phyloP scores from a whole-genome alignment of 257 asterid species.

The Forsythia suspensa region DNA sequence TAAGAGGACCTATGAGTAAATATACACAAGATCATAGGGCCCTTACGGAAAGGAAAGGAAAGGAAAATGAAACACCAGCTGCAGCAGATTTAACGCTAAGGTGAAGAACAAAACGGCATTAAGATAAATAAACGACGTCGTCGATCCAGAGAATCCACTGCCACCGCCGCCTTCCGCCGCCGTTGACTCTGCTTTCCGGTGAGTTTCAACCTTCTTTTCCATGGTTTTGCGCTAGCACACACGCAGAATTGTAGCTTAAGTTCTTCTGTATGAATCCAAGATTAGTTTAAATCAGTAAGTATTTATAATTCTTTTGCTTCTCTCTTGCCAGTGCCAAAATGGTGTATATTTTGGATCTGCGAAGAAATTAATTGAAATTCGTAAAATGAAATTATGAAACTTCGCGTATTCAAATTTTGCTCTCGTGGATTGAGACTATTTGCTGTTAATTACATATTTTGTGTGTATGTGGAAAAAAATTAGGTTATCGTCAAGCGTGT shows the following conservation, averaged over 20 bases:
- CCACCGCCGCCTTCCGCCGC: conserved; percentile 23
- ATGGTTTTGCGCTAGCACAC: neutral
- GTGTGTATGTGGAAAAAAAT: neutral
- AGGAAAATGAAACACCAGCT: neutral
- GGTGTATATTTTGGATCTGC: conserved; percentile 17
- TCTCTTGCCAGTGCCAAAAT: neutral
- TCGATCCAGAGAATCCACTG: conserved; percentile 24
- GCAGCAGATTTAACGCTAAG: neutral
- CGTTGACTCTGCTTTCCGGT: conserved; percentile 39
- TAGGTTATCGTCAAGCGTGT: neutral
- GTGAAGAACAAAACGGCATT: neutral
- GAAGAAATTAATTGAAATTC: conserved; percentile 13
- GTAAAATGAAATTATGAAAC: neutral
- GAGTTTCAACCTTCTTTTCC: conserved; percentile 10
- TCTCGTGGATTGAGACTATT: conserved; percentile 12
- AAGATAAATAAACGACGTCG: neutral
- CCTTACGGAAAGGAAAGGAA: neutral
- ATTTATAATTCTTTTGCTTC: conserved; percentile 2
- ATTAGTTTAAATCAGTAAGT: neutral
- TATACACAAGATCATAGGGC: neutral
- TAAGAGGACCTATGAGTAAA: too few relatives aligned
- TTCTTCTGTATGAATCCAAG: neutral
- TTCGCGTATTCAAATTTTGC: conserved; percentile 6
- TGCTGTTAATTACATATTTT: neutral
- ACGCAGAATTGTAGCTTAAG: neutral